These are phyloP conservation scores for Aureobasidium leucospermi DNA, from an alignment of 2,329 filamentous ascomycete genomes.

Conservation along the genomic window DNA sequence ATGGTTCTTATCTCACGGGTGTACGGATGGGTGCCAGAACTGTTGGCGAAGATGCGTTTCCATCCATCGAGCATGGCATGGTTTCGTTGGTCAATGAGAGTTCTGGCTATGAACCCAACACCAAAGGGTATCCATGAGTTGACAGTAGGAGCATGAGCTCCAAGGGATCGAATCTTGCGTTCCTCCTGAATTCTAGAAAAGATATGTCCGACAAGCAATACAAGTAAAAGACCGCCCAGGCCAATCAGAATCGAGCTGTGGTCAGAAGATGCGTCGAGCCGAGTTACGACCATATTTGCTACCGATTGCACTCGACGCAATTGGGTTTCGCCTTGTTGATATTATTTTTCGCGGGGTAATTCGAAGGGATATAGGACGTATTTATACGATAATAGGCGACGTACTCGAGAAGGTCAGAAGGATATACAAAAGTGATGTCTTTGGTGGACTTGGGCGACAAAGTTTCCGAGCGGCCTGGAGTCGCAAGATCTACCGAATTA, in stretches of 20 bases:
- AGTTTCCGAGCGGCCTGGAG: background rate
- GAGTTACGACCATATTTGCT: background rate
- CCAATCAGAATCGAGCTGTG: background rate
- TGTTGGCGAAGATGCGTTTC: constrained; percentile 43
- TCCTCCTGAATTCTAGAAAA: constrained; percentile 25
- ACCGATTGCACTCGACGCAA: background rate
- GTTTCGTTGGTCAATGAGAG: constrained; percentile 39
- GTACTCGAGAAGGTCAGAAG: background rate
- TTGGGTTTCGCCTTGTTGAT: background rate
- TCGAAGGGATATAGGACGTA: background rate
- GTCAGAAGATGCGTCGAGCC: background rate
- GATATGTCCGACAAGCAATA: constrained; percentile 14
- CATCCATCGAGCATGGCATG: constrained; percentile 58
- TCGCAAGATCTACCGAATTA: background rate
- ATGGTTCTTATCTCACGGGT: constrained; percentile 55
- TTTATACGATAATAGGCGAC: background rate
- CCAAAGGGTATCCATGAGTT: constrained; percentile 41
- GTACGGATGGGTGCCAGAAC: constrained; percentile 35
- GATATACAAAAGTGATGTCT: background rate
- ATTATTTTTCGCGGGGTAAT: background rate
- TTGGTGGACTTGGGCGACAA: background rate
- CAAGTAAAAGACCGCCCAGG: background rate
- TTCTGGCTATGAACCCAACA: constrained; percentile 55
- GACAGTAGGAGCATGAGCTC: constrained; percentile 37
- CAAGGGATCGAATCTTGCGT: constrained; percentile 33